These are phyloP conservation scores for Fusarium mangiferae DNA, from an alignment of 2,329 filamentous ascomycete species.

Conservation along the genomic window DNA sequence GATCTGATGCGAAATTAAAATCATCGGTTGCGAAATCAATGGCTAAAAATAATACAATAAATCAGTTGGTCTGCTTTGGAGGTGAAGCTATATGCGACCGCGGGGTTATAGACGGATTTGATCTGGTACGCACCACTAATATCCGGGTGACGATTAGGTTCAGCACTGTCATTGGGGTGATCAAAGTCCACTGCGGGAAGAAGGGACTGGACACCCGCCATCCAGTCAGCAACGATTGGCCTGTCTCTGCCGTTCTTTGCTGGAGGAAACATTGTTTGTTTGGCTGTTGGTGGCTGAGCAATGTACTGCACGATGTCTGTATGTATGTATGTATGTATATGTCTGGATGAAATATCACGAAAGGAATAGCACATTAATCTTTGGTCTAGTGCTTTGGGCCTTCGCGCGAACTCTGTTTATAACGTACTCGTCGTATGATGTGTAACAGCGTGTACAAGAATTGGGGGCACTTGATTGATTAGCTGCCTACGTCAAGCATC, in stretches of 20 bases:
- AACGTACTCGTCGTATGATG: background rate
- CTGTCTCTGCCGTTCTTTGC: background rate
- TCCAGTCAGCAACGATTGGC: background rate
- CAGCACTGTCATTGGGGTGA: background rate
- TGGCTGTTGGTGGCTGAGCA: background rate
- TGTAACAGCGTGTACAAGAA: background rate
- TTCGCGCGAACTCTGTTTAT: background rate
- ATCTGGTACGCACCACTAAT: background rate
- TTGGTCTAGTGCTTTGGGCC: background rate
- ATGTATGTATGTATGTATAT: background rate
- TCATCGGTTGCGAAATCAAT: background rate
- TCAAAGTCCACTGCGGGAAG: background rate
- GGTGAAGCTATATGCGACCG: background rate
- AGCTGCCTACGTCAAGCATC: background rate
- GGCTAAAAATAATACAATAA: background rate
- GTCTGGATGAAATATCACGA: background rate
- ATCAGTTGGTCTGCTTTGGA: background rate
- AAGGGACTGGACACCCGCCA: constrained; percentile 3
- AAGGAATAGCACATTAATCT: background rate
- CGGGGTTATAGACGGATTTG: background rate
- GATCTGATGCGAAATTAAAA: background rate
- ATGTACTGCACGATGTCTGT: background rate
- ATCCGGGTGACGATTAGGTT: background rate
- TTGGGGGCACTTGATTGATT: background rate
- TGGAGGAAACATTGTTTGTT: background rate